Conservation (phyloP, 192 early-diverging fungal genomes). For the Coemansia sp. region DNA sequence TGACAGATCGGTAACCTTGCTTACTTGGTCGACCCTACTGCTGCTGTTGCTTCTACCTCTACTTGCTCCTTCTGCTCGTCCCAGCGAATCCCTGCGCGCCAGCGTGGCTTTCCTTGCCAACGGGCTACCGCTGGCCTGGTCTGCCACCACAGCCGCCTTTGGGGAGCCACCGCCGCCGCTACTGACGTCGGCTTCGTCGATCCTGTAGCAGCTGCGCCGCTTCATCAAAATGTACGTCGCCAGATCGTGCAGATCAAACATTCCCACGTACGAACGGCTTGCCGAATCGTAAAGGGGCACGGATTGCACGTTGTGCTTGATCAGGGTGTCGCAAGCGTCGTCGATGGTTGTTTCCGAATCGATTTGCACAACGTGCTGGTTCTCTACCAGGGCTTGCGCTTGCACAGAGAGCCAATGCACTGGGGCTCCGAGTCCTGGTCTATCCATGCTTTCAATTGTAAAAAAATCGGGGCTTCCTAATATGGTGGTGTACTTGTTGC, state of each 20-base stretch:
- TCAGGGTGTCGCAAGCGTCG: constrained; percentile 71
- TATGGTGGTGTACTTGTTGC: background rate
- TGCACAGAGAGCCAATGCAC: constrained; percentile 69
- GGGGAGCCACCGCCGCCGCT: no score
- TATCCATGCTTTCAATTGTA: constrained; percentile 8
- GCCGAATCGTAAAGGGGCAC: constrained; percentile 76
- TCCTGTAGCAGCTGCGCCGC: background rate
- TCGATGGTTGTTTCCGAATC: constrained; percentile 65
- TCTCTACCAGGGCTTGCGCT: constrained; percentile 61
- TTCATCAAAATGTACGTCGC: constrained; percentile 72
- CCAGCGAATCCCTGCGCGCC: background rate
- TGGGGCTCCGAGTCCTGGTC: constrained; percentile 35
- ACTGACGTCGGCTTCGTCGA: background rate
- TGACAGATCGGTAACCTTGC: constrained; percentile 65
- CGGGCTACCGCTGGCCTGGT: constrained; percentile 8
- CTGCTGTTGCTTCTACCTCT: no score
- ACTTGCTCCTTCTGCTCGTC: background rate
- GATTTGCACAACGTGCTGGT: constrained; percentile 69
- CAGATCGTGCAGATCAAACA: constrained; percentile 87
- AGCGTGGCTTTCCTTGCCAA: constrained; percentile 1
- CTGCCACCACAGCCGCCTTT: no score
- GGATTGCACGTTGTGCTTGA: constrained; percentile 75
- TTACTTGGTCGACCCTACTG: constrained; percentile 38
- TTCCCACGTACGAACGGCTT: constrained; percentile 69
- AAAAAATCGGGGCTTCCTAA: no score